These are phyloP conservation scores for Rhizopogon rudus DNA, from an alignment of 768 basidiomycete species.

Conservation along the genomic window DNA sequence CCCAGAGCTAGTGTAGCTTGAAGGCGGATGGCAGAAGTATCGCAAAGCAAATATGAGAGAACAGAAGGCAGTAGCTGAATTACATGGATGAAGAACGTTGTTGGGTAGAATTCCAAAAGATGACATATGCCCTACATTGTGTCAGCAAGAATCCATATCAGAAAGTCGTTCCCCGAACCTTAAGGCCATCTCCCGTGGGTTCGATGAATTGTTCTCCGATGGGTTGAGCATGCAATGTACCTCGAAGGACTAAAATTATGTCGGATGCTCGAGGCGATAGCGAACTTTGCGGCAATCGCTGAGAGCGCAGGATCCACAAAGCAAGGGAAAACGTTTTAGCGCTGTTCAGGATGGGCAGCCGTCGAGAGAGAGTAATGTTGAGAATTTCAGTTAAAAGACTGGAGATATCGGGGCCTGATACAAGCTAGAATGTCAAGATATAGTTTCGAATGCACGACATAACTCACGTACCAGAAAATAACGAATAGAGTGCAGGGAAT, in stretches of 20 bases:
- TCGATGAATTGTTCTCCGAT: conserved; percentile 8
- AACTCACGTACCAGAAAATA: conserved; percentile 44
- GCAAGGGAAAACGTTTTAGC: conserved; percentile 43
- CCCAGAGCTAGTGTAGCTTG: conserved; percentile 18
- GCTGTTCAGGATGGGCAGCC: conserved; percentile 33
- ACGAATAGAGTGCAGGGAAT: conserved; percentile 37
- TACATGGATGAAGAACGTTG: conserved; percentile 12
- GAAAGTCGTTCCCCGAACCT: conserved; percentile 12
- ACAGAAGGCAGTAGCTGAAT: conserved; percentile 19
- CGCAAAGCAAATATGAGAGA: conserved; percentile 8
- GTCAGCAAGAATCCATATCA: not conserved
- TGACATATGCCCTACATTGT: conserved; percentile 18
- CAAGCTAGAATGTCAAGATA: conserved; percentile 2
- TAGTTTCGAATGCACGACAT: not conserved
- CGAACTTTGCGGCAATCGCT: conserved; percentile 41
- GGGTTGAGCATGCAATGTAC: conserved; percentile 28
- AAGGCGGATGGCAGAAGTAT: conserved; percentile 14
- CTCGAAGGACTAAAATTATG: conserved; percentile 31
- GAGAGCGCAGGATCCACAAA: conserved; percentile 44
- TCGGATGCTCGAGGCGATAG: conserved; percentile 26
- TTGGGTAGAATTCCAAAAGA: conserved; percentile 13
- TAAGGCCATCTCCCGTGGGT: conserved; percentile 21
- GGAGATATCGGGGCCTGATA: conserved; percentile 39
- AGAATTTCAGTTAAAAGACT: conserved; percentile 42
- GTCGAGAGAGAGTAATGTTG: conserved; percentile 30